Base-by-base conservation (phyloP, 2,329 filamentous ascomycete genomes). In the Colletotrichum liriopes region DNA sequence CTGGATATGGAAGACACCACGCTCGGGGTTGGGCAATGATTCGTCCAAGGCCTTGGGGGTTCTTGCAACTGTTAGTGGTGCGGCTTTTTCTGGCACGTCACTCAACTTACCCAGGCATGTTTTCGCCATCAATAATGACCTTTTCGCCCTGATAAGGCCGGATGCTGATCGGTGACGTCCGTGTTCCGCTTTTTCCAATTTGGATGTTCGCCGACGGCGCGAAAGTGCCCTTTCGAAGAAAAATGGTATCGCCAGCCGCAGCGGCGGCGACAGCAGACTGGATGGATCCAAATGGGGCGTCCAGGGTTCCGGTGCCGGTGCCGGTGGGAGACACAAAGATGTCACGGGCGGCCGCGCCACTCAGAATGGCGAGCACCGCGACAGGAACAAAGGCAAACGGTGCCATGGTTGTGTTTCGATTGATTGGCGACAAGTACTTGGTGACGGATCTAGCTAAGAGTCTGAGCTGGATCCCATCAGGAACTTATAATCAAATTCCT, bases 1-100 rank as follows among this genome's bases (percentile, higher is more conserved):
- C 77, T 85, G 78, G 59, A 86, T 82, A 72, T 86, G 84, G 37
- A 86, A 79, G 41, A 85, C 82, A 20, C 84, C 84, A 47, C 84
- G 79, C 65, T 85, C 83, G 11, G 76, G 67, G 65, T 81, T 81
- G 0, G 82, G 81, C 18, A 86, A 75, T 8, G 77, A 77, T 32
- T 80, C 81, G 43, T 79, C 81, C 6, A 86, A 73, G 1, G 75
- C 81, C 12, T 81, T 81, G 1, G 84, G 84, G 1, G 84, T 84
- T 39, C 82, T 76, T 32, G 16, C 49, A 20, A 9, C 20, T 18
- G 16, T 39, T 16, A 60, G 37, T 9, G 16, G 32, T 26, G 12
- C 20, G 29, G 8, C 8, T 16, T 35, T 20, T 4, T 37, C 9
- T 39, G 6, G 29, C n/a, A 16, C 23, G 6, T 7, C 20, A 2